Percentiles rank a stretch among this genome's conserved stretches.
Evolutionary conservation across 345 rosid species (phyloP).

Genomic region (Syzygium aromaticum): DNA sequence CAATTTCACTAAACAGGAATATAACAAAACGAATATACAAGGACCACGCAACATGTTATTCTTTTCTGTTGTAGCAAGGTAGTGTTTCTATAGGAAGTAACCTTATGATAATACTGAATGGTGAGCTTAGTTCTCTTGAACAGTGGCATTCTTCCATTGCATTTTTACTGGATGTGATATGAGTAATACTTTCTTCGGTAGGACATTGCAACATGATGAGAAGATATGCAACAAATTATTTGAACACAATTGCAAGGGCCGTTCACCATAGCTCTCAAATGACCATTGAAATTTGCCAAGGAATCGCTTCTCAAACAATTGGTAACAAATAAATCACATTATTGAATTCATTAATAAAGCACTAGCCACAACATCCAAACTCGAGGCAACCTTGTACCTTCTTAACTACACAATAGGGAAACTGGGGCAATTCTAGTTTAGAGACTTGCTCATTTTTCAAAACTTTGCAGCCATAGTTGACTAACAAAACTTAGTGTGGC

Average conservation of each 20-base stretch:
- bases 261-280: background rate
- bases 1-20: no score
- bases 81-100: no score
- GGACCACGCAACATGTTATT: no score
- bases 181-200: background rate
- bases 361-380: background rate
- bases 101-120: no score
- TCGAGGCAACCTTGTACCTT: background rate
- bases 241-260: background rate
- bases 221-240: background rate
- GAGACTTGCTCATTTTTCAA: background rate
- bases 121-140: no score
- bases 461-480: slow-evolving; percentile 19
- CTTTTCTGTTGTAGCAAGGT: no score
- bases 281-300: background rate
- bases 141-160: no score
- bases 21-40: no score
- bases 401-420: background rate
- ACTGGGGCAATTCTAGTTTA: background rate
- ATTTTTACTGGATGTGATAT: background rate
- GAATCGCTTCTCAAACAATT: background rate
- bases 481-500: slow-evolving; percentile 6
- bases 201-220: background rate
- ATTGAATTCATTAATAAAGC: background rate
- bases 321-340: background rate